These are phyloP conservation scores for Lecanosticta acicola DNA, from an alignment of 2,329 filamentous ascomycete genomes.

Conservation along the genomic window DNA sequence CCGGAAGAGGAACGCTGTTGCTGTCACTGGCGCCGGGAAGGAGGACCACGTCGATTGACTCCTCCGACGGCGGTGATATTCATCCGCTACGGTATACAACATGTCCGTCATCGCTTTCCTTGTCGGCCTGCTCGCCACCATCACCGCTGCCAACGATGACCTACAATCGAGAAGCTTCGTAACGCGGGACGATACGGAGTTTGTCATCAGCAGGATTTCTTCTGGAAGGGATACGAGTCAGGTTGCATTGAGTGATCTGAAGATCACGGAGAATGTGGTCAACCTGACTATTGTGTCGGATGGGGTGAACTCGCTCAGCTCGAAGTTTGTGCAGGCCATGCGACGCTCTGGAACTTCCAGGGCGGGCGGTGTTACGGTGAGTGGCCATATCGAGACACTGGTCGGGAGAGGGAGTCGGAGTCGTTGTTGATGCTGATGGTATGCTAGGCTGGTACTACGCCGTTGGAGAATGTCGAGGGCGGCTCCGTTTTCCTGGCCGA, in stretches of 20 bases:
- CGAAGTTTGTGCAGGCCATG: conserved; percentile 25
- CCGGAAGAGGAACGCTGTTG: no score
- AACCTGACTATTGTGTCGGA: conserved; percentile 16
- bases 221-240: not conserved
- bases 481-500: conserved; percentile 30
- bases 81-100: no score
- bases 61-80: no score
- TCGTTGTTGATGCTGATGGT: no score
- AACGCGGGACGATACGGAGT: not conserved
- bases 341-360: conserved; percentile 13
- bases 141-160: not conserved
- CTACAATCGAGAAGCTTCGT: not conserved
- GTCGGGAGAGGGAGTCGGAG: no score
- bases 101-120: not conserved
- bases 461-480: conserved; percentile 18
- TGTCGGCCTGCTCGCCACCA: not conserved
- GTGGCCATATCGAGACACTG: no score
- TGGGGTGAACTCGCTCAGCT: conserved; percentile 20
- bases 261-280: conserved; percentile 24
- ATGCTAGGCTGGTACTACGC: conserved; percentile 17
- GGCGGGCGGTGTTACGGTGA: conserved; percentile 6
- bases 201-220: not conserved
- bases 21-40: no score
- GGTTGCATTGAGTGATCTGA: conserved; percentile 11
- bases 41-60: no score